phyloP scores from a whole-genome alignment of 345 rosid species.

The Luvunga scandens region DNA sequence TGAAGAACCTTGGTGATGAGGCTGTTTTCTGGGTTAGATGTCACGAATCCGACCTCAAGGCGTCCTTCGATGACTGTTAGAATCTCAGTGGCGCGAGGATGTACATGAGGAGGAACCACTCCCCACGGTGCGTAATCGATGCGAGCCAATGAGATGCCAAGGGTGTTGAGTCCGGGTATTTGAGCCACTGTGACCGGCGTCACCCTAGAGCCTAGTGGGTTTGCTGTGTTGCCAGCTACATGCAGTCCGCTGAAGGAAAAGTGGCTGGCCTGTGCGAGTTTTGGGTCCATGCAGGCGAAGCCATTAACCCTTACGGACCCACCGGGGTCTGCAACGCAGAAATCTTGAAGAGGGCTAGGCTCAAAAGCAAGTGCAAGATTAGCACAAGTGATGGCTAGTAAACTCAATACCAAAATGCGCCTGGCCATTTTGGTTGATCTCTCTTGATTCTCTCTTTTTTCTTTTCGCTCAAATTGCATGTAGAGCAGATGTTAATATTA shows the following conservation, averaged over 20 bases:
- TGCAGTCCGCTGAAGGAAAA: constrained; percentile 8
- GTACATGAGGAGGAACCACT: constrained; percentile 14
- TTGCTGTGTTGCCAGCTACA: constrained; percentile 4
- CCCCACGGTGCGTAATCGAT: constrained; percentile 21
- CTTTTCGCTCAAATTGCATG: neutral
- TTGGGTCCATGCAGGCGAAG: neutral
- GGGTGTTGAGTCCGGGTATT: constrained; percentile 25
- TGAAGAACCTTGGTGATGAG: constrained; percentile 24
- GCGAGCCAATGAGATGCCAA: constrained; percentile 24
- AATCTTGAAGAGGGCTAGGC: neutral
- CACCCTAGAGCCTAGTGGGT: constrained; percentile 8
- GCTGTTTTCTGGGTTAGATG: constrained; percentile 27
- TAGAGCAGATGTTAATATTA: neutral
- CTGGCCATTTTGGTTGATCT: neutral
- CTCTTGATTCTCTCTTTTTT: too few relatives aligned
- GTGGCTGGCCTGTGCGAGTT: neutral
- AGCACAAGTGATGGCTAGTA: neutral
- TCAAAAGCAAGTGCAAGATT: neutral
- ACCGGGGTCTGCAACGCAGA: neutral
- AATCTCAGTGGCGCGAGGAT: constrained; percentile 23
- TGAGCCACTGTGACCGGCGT: constrained; percentile 7
- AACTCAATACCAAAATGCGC: neutral
- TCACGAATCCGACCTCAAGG: constrained; percentile 23
- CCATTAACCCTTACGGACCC: neutral
- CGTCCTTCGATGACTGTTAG: constrained; percentile 25